Conservation (phyloP, 2,329 filamentous ascomycete genomes). For the Cladosporium velox region DNA sequence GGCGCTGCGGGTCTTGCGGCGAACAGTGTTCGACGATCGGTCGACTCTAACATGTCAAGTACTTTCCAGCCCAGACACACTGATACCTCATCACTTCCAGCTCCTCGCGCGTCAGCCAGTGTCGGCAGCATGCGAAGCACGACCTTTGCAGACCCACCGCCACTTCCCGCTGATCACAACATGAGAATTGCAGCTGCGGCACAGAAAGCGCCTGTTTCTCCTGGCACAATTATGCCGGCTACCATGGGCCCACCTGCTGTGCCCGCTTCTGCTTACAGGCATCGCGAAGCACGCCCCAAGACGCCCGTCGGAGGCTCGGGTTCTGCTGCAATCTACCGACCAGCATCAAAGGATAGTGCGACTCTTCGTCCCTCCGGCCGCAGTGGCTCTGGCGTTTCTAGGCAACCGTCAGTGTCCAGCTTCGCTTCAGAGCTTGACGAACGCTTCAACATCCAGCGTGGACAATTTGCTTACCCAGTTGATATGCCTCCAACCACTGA, state of each 20-base stretch:
- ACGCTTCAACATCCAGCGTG: conserved; percentile 74
- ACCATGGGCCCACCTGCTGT: conserved; percentile 82
- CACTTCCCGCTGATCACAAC: conserved; percentile 79
- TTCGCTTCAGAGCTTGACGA: conserved; percentile 93
- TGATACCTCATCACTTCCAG: conserved; percentile 26
- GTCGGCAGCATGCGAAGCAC: conserved; percentile 64
- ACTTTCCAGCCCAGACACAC: conserved; percentile 13
- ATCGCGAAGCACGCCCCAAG: conserved; percentile 31
- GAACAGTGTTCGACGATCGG: conserved; percentile 19
- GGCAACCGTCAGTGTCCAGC: conserved; percentile 87
- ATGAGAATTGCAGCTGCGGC: conserved; percentile 79
- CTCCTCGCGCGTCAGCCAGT: conserved; percentile 65
- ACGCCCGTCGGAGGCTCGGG: conserved; percentile 30
- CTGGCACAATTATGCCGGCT: conserved; percentile 40
- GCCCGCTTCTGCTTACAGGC: conserved; percentile 73
- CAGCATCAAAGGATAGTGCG: conserved; percentile 48
- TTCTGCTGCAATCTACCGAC: conserved; percentile 25
- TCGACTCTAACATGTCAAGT: conserved; percentile 23
- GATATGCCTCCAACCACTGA: conserved; percentile 73
- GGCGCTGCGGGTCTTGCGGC: conserved; percentile 6
- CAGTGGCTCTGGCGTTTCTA: conserved; percentile 41
- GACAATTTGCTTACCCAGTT: conserved; percentile 54
- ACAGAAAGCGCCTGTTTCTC: conserved; percentile 53
- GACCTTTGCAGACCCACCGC: conserved; percentile 50
- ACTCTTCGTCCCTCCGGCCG: conserved; percentile 58